These are phyloP conservation scores for Cystobasidium tubakii DNA, from an alignment of 768 basidiomycete species.

Conservation along the genomic window DNA sequence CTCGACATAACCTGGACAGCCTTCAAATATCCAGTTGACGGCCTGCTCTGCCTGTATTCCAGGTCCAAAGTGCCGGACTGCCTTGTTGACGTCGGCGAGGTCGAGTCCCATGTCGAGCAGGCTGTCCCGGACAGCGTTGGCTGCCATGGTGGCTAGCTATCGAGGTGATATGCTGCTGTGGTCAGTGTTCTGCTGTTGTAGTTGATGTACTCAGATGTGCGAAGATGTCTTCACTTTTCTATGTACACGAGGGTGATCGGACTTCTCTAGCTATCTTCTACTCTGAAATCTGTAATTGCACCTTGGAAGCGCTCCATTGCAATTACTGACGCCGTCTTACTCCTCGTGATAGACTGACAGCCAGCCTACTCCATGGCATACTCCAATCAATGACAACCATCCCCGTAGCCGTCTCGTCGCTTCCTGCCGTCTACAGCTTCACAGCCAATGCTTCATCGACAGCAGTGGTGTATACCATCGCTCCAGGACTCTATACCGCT, in stretches of 20 bases:
- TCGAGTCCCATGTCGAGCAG: background rate
- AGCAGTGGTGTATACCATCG: conserved; percentile 2
- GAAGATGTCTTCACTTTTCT: no score
- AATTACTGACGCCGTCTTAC: no score
- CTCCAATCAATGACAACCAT: background rate
- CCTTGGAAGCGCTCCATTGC: no score
- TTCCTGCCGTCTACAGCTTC: conserved; percentile 13
- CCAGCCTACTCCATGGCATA: background rate
- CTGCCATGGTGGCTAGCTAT: background rate
- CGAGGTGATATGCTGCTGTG: background rate
- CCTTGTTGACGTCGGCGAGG: conserved; percentile 2
- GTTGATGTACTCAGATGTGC: no score
- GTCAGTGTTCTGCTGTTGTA: no score
- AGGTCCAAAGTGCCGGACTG: conserved; percentile 7
- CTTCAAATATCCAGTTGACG: conserved; percentile 26
- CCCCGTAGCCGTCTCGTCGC: background rate
- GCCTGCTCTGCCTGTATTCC: background rate
- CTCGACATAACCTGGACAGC: conserved; percentile 10
- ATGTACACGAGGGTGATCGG: no score
- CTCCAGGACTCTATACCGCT: background rate
- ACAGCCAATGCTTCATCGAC: background rate
- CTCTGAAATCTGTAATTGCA: no score
- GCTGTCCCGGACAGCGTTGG: background rate
- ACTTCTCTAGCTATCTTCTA: no score
- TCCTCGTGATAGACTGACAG: no score